phyloP scores from a whole-genome alignment of 495 filamentous ascomycete species.

The Platismatia glauca region DNA sequence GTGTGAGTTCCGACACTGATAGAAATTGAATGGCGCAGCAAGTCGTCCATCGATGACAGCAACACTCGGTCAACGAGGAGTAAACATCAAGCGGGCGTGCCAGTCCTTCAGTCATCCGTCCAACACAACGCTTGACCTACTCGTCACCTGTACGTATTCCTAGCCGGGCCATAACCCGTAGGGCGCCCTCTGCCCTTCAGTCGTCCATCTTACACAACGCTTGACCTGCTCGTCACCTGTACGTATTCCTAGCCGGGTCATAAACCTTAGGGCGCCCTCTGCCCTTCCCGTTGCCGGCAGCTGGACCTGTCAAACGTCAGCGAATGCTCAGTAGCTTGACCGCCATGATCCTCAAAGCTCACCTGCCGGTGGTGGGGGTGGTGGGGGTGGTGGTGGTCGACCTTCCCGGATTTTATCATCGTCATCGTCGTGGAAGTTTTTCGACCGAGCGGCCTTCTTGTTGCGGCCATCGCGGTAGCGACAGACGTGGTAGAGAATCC shows the following conservation, averaged over 20 bases:
- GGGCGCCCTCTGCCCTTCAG: neutral
- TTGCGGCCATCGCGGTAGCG: slow-evolving; percentile 49
- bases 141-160: slow-evolving; percentile 31
- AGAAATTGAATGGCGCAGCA: neutral
- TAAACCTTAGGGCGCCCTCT: slow-evolving; percentile 26
- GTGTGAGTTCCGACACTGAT: neutral
- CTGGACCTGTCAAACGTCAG: neutral
- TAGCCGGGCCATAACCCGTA: slow-evolving; percentile 38
- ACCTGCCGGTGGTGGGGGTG: neutral
- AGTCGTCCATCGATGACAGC: neutral
- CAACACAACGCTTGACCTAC: neutral
- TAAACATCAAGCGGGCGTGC: neutral
- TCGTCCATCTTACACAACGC: neutral
- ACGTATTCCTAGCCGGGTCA: slow-evolving; percentile 40
- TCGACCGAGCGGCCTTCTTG: slow-evolving; percentile 32
- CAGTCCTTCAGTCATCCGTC: neutral
- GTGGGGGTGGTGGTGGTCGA: neutral
- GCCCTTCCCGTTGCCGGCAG: neutral
- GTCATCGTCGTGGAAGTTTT: slow-evolving; percentile 30
- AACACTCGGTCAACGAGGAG: neutral
- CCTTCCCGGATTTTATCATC: slow-evolving; percentile 16
- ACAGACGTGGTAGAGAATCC: slow-evolving; percentile 52
- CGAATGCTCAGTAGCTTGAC: neutral
- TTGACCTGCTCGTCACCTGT: slow-evolving; percentile 14
- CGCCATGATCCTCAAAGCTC: neutral